Conservation (phyloP, 345 rosid species). For the Boechera stricta region DNA sequence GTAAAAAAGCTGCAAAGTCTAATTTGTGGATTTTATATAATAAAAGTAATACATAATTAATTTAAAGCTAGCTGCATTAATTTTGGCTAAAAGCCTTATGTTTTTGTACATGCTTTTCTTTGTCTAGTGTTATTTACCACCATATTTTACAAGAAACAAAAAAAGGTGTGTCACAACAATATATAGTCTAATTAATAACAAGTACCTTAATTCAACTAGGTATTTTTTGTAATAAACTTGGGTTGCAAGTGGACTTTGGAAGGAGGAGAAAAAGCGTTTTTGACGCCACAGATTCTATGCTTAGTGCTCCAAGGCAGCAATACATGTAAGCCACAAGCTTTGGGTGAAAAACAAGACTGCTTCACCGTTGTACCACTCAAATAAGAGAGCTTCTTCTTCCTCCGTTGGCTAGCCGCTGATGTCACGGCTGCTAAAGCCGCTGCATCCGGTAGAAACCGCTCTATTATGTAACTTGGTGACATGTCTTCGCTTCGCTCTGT, state of each 20-base stretch:
- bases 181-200: slow-evolving; percentile 6
- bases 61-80: slow-evolving; percentile 22
- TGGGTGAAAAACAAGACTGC: slow-evolving; percentile 48
- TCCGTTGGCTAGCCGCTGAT: slow-evolving; percentile 53
- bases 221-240: slow-evolving; percentile 43
- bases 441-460: slow-evolving; percentile 78
- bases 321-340: slow-evolving; percentile 71
- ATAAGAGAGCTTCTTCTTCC: slow-evolving; percentile 42
- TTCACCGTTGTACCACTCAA: slow-evolving; percentile 42
- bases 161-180: slow-evolving; percentile 15
- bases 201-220: slow-evolving; percentile 16
- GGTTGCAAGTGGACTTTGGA: slow-evolving; percentile 37
- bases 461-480: slow-evolving; percentile 74
- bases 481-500: slow-evolving; percentile 41
- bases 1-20: neutral
- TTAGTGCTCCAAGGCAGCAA: slow-evolving; percentile 75
- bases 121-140: slow-evolving; percentile 13
- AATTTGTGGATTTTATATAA: neutral
- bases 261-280: slow-evolving; percentile 52
- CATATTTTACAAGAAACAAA: slow-evolving; percentile 22
- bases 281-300: slow-evolving; percentile 70
- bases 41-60: neutral
- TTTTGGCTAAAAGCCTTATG: slow-evolving; percentile 35
- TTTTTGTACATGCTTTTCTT: slow-evolving; percentile 10
- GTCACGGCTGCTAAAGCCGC: slow-evolving; percentile 75